phyloP scores from a whole-genome alignment of 2,329 filamentous ascomycete genomes.

The Neurospora sp. region DNA sequence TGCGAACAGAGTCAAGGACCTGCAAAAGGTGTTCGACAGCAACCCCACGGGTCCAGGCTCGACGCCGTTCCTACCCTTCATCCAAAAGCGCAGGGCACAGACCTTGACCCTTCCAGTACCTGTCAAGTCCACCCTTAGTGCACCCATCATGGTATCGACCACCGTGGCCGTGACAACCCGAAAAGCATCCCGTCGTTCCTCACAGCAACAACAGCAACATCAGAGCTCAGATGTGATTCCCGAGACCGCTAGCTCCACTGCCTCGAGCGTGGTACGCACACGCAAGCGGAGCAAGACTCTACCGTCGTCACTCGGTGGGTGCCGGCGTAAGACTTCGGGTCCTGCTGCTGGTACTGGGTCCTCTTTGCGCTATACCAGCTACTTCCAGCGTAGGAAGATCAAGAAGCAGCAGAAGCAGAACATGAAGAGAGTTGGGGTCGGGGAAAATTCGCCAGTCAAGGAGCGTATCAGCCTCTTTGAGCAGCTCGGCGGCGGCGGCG shows the following conservation, averaged over 20 bases:
- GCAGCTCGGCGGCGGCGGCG: constrained; percentile 5
- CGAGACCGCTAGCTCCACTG: neutral
- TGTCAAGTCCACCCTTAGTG: constrained; percentile 7
- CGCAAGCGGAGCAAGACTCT: neutral
- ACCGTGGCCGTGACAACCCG: constrained; percentile 11
- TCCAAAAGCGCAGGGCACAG: constrained; percentile 9
- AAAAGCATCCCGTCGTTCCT: neutral
- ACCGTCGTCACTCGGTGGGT: neutral
- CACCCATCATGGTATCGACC: constrained; percentile 14
- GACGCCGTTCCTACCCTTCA: constrained; percentile 16
- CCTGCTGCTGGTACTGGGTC: neutral
- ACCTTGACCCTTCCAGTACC: constrained; percentile 1
- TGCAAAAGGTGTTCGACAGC: constrained; percentile 22
- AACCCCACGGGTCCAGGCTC: constrained; percentile 9
- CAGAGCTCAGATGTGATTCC: neutral
- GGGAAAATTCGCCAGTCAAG: constrained; percentile 15
- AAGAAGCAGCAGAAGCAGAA: constrained; percentile 6
- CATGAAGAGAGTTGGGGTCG: neutral
- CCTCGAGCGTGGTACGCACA: neutral
- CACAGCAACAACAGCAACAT: neutral
- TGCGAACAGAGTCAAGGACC: constrained; percentile 21
- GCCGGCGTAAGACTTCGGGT: neutral
- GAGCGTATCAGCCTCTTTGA: constrained; percentile 21
- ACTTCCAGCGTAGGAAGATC: neutral
- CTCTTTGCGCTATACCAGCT: neutral